Conservation (phyloP, 2,329 filamentous ascomycete species). For the Sporothrix phasma region DNA sequence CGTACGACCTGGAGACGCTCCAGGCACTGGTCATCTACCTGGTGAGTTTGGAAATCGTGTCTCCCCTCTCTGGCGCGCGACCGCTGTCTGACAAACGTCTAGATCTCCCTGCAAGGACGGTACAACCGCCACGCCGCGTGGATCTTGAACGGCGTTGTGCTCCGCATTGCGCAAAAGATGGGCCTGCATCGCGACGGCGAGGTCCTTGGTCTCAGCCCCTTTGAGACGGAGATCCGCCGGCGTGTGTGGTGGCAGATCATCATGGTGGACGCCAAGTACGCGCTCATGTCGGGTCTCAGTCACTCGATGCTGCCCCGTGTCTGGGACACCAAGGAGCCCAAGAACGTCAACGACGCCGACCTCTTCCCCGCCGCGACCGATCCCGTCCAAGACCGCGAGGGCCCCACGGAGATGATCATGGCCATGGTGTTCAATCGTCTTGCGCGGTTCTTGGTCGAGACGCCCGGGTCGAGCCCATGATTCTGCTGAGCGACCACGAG, state of each 20-base stretch:
- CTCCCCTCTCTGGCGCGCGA: neutral
- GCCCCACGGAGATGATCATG: slow-evolving; percentile 53
- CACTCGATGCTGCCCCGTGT: slow-evolving; percentile 41
- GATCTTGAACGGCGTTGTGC: slow-evolving; percentile 49
- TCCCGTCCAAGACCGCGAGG: slow-evolving; percentile 41
- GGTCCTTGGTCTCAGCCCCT: slow-evolving; percentile 44
- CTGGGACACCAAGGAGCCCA: slow-evolving; percentile 47
- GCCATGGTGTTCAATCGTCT: slow-evolving; percentile 42
- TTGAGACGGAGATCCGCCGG: slow-evolving; percentile 58
- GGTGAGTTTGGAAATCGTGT: slow-evolving; percentile 28
- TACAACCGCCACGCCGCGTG: slow-evolving; percentile 51
- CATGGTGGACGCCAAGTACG: slow-evolving; percentile 47
- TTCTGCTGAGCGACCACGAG: slow-evolving; percentile 36
- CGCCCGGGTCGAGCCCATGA: slow-evolving; percentile 40
- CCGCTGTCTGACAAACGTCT: slow-evolving; percentile 24
- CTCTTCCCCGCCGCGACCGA: slow-evolving; percentile 44
- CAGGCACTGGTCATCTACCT: slow-evolving; percentile 51
- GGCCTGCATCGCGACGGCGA: slow-evolving; percentile 55
- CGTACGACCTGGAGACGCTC: slow-evolving; percentile 47
- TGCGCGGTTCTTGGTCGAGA: slow-evolving; percentile 39
- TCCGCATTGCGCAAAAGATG: slow-evolving; percentile 58
- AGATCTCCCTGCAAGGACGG: slow-evolving; percentile 43
- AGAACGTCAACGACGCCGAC: slow-evolving; percentile 50
- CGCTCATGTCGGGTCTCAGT: slow-evolving; percentile 47
- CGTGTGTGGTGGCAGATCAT: slow-evolving; percentile 58